phyloP scores from a whole-genome alignment of 2,329 filamentous ascomycete species.

The Neofusicoccum laricinum region DNA sequence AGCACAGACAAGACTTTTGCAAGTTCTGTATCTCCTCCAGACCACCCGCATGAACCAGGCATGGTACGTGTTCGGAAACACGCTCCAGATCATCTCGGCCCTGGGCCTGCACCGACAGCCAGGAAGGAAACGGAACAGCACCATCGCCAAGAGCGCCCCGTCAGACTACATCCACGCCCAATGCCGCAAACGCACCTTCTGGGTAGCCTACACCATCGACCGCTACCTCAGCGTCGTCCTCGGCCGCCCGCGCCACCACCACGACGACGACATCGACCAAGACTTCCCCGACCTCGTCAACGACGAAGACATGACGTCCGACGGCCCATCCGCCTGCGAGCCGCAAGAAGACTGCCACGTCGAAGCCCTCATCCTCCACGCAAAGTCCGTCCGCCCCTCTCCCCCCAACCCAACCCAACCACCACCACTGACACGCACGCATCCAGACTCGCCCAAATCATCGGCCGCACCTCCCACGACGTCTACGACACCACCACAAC shows the following conservation, averaged over 20 bases:
- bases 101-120: constrained; percentile 45
- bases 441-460: constrained; percentile 27
- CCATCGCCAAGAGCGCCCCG: constrained; percentile 21
- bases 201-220: constrained; percentile 61
- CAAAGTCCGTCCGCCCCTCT: constrained; percentile 32
- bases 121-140: constrained; percentile 31
- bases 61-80: constrained; percentile 59
- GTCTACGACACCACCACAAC: constrained; percentile 34
- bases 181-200: constrained; percentile 58
- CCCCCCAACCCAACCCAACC: no score
- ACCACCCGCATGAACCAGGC: constrained; percentile 60
- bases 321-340: constrained; percentile 27
- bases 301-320: constrained; percentile 55
- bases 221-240: constrained; percentile 63
- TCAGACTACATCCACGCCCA: constrained; percentile 49
- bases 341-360: constrained; percentile 48
- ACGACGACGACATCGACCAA: constrained; percentile 64
- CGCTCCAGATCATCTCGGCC: constrained; percentile 51
- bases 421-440: not conserved
- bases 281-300: constrained; percentile 55
- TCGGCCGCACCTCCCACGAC: constrained; percentile 29
- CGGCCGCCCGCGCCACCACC: constrained; percentile 58
- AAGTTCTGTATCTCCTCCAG: constrained; percentile 57
- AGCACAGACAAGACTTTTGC: constrained; percentile 56
- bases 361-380: constrained; percentile 47